These are phyloP conservation scores for Rosa lucieae DNA, from an alignment of 306 rosid genomes.

Conservation along the genomic window DNA sequence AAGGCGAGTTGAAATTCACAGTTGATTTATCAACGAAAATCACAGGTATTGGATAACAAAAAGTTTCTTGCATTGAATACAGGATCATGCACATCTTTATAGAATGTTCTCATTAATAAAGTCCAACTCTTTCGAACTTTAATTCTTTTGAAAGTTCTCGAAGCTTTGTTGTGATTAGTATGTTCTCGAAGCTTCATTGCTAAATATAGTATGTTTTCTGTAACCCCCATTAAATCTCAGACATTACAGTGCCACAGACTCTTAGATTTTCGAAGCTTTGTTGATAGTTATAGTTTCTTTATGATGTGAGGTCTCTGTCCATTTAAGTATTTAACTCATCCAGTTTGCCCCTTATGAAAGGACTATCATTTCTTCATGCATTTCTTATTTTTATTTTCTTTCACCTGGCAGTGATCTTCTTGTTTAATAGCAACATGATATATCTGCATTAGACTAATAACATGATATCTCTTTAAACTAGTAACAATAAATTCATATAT, in stretches of 20 bases:
- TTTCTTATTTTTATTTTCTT: neutral
- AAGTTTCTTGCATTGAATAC: neutral
- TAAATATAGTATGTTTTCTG: neutral
- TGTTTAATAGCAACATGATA: neutral
- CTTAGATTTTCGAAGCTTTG: neutral
- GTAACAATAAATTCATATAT: neutral
- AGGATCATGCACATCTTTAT: neutral
- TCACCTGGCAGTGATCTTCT: neutral
- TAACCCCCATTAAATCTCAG: neutral
- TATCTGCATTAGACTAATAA: neutral
- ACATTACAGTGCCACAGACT: neutral
- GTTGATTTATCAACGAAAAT: neutral
- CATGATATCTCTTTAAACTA: neutral
- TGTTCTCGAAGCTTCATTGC: slow-evolving; percentile 4
- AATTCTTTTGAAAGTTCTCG: neutral
- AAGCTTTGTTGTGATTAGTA: neutral
- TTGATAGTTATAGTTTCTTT: neutral
- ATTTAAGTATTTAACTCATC: neutral
- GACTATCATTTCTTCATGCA: neutral
- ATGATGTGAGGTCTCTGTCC: neutral
- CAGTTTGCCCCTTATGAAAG: neutral
- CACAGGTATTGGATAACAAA: neutral
- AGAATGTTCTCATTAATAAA: neutral
- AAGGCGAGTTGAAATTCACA: neutral
- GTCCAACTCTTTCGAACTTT: neutral